phyloP scores from a whole-genome alignment of 495 filamentous ascomycete genomes.

The Hypoxylon crocopeplum region DNA sequence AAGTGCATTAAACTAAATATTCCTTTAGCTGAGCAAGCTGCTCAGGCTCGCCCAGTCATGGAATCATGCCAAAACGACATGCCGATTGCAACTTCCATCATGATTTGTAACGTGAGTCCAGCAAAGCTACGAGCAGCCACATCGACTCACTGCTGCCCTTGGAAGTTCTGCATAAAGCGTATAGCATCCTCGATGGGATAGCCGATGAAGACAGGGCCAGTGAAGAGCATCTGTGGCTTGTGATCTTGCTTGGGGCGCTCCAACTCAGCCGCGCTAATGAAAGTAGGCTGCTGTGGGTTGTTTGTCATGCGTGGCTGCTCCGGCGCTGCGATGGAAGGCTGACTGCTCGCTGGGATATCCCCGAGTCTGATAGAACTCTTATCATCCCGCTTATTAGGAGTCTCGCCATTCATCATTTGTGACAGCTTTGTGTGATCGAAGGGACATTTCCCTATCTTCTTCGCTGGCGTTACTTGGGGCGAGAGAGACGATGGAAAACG shows the following conservation, averaged over 20 bases:
- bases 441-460: constrained; percentile 49
- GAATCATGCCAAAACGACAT: neutral
- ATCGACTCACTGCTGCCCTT: constrained; percentile 33
- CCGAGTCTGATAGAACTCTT: constrained; percentile 26
- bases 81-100: neutral
- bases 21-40: neutral
- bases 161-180: constrained; percentile 67
- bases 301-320: constrained; percentile 9
- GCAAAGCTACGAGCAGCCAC: neutral
- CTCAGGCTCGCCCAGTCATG: neutral
- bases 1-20: neutral
- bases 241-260: constrained; percentile 35
- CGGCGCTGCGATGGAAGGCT: constrained; percentile 31
- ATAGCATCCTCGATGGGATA: constrained; percentile 83
- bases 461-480: constrained; percentile 27
- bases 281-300: constrained; percentile 43
- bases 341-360: constrained; percentile 27
- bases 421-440: constrained; percentile 54
- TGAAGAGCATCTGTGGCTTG: constrained; percentile 74
- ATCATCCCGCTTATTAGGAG: constrained; percentile 32
- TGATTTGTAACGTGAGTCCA: constrained; percentile 7
- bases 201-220: constrained; percentile 87
- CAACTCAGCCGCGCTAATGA: constrained; percentile 46
- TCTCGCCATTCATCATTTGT: constrained; percentile 31
- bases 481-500: constrained; percentile 41